phyloP scores from a whole-genome alignment of 768 basidiomycete species.

The Kwoniella sp. region DNA sequence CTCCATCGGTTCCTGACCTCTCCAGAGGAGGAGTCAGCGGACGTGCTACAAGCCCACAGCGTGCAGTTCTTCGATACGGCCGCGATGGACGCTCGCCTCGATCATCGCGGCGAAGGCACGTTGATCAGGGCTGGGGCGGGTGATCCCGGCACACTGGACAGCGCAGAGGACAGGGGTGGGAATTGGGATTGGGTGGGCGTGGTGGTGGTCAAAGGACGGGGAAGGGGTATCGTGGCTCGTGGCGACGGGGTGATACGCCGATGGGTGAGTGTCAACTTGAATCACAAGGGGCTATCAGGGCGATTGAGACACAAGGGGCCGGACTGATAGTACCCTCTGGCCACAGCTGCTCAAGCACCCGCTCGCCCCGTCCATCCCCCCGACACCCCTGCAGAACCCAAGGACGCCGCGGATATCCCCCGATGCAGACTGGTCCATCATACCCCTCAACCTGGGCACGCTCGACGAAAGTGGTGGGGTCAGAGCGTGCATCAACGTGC shows the following conservation, averaged over 20 bases:
- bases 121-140: neutral
- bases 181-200: conserved; percentile 44
- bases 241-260: conserved; percentile 36
- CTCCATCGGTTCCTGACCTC: conserved; percentile 8
- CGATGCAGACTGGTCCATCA: conserved; percentile 36
- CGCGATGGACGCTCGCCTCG: neutral
- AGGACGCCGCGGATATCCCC: conserved; percentile 21
- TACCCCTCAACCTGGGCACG: conserved; percentile 12
- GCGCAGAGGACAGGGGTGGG: conserved; percentile 13
- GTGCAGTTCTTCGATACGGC: conserved; percentile 5
- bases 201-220: conserved; percentile 37
- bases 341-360: conserved; percentile 12
- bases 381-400: conserved; percentile 8
- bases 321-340: neutral
- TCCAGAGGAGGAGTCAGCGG: neutral
- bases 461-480: neutral
- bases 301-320: too few relatives aligned
- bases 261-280: conserved; percentile 31
- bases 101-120: conserved; percentile 5
- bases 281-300: neutral
- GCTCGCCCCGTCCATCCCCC: neutral
- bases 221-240: conserved; percentile 41
- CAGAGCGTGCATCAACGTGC: conserved; percentile 36
- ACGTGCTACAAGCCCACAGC: conserved; percentile 3
- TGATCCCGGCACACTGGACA: too few relatives aligned